A percentile compares a stretch with the other conserved stretches of the same genome.
Conservation (phyloP, 345 rosid species). For the Heritiera littoralis region DNA sequence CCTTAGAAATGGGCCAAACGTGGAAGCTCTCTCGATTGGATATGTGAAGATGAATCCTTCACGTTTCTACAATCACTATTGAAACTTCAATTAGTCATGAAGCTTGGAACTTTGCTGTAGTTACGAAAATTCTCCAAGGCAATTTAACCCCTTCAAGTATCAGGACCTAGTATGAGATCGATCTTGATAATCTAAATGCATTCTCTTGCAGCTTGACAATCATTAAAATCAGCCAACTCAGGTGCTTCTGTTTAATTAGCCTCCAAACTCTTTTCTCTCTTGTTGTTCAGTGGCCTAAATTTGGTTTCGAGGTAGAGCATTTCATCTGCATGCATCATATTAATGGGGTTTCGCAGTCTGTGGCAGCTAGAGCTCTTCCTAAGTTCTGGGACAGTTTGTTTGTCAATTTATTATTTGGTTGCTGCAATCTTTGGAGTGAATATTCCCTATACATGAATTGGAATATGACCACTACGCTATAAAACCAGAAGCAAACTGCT, state of each 20-base stretch:
- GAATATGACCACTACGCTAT: conserved; percentile 16
- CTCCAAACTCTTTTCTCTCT: background rate
- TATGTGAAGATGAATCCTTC: too few species aligned
- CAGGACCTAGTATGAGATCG: background rate
- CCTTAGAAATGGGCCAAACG: too few species aligned
- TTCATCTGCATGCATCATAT: background rate
- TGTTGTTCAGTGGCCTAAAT: background rate
- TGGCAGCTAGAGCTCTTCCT: conserved; percentile 51
- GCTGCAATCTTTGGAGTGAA: conserved; percentile 62
- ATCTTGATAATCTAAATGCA: conserved; percentile 12
- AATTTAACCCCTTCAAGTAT: conserved; percentile 6
- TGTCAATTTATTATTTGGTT: conserved; percentile 47
- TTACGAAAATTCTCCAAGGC: conserved; percentile 10
- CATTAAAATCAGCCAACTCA: conserved; percentile 75
- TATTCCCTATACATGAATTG: conserved; percentile 36
- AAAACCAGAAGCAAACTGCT: background rate
- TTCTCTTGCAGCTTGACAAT: conserved; percentile 56
- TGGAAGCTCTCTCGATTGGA: too few species aligned
- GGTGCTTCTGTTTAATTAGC: conserved; percentile 33
- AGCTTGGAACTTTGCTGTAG: conserved; percentile 4
- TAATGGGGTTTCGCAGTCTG: conserved; percentile 7
- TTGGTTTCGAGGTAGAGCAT: background rate
- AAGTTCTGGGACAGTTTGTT: conserved; percentile 49
- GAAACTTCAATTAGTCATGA: background rate
- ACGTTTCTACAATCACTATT: too few species aligned